Conservation (phyloP, 768 basidiomycete species). For the Lactarius evosmus region DNA sequence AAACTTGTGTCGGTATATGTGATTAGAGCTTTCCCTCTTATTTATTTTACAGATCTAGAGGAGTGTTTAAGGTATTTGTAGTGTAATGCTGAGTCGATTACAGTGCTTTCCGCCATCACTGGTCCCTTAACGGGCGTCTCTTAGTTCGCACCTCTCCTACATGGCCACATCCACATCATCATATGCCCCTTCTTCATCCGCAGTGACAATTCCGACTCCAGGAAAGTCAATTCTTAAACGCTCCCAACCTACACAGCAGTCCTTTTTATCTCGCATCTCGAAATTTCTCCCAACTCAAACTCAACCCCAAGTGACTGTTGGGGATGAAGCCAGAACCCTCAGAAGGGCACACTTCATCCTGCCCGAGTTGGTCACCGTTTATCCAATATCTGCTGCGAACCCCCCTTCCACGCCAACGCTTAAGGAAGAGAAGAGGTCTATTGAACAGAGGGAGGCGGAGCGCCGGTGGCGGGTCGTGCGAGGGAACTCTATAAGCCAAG, state of each 20-base stretch:
- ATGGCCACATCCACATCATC: conserved; percentile 44
- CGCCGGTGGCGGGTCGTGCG: conserved; percentile 62
- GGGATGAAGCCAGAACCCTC: conserved; percentile 57
- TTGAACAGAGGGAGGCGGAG: conserved; percentile 72
- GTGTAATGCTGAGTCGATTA: not conserved
- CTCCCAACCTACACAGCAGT: conserved; percentile 63
- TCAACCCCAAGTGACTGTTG: conserved; percentile 28
- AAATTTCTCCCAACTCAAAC: conserved; percentile 64
- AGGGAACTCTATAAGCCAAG: conserved; percentile 42
- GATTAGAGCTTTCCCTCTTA: not conserved
- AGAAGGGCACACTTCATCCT: conserved; percentile 91
- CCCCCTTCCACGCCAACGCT: conserved; percentile 79
- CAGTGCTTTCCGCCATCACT: not conserved
- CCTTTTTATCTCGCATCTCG: conserved; percentile 70
- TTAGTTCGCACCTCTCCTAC: conserved; percentile 13
- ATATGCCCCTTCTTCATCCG: conserved; percentile 70
- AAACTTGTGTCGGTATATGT: not conserved
- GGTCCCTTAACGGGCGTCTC: conserved; percentile 12
- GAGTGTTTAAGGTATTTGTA: not conserved
- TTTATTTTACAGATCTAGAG: not conserved
- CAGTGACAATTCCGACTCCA: conserved; percentile 73
- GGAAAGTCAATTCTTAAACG: conserved; percentile 81
- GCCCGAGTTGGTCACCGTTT: conserved; percentile 80
- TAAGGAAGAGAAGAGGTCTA: conserved; percentile 78
- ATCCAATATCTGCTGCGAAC: conserved; percentile 82